A percentile compares a stretch with the other conserved stretches of the same genome.
Conservation (phyloP, 2,329 filamentous ascomycete species). For the Alternaria panax region DNA sequence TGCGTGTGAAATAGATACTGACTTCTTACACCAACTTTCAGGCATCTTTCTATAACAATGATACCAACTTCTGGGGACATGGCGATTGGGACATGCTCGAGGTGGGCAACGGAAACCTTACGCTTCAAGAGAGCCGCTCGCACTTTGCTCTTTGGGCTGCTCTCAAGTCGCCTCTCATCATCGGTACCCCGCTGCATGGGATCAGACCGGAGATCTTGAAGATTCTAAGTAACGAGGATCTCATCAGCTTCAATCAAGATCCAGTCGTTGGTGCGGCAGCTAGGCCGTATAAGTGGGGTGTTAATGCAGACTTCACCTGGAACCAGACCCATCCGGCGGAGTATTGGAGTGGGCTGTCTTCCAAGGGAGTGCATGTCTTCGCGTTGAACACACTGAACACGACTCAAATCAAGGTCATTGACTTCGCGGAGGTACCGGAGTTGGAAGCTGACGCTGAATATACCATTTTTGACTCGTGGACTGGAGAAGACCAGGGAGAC, state of each 20-base stretch:
- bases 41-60: constrained; percentile 29
- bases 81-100: constrained; percentile 43
- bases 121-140: constrained; percentile 39
- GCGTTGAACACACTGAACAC: constrained; percentile 35
- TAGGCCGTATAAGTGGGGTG: constrained; percentile 56
- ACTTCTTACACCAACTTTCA: not conserved
- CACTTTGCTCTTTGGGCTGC: constrained; percentile 54
- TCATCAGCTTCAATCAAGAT: constrained; percentile 57
- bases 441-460: constrained; percentile 22
- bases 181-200: constrained; percentile 51
- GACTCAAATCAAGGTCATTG: constrained; percentile 19
- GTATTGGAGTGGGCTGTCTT: constrained; percentile 37
- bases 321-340: constrained; percentile 49
- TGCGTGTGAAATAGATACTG: not conserved
- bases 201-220: constrained; percentile 50
- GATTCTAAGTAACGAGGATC: constrained; percentile 51
- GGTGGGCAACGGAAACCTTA: constrained; percentile 49
- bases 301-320: constrained; percentile 60
- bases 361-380: constrained; percentile 34
- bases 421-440: constrained; percentile 33
- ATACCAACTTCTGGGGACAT: constrained; percentile 33
- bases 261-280: constrained; percentile 51
- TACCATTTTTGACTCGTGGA: constrained; percentile 30
- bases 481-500: constrained; percentile 15
- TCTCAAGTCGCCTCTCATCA: constrained; percentile 54